Base-by-base conservation (phyloP, 2,329 filamentous ascomycete species). In the Knoxdaviesia proteae region DNA sequence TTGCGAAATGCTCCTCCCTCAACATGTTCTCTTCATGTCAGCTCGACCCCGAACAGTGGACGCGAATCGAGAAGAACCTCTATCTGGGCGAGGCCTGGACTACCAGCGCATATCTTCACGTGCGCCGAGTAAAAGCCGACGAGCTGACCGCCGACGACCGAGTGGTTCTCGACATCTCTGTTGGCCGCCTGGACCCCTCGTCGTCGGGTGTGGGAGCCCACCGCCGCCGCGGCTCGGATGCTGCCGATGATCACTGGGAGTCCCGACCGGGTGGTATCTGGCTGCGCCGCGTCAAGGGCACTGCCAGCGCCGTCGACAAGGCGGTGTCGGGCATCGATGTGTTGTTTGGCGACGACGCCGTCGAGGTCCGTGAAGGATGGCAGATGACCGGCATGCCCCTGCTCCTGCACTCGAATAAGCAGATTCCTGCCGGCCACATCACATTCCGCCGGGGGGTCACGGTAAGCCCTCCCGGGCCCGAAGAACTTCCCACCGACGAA, bases 311-410 rank as follows among this genome's bases (percentile, higher is more conserved):
- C 54, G 80, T 77, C 4, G 74, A 76, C 45, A 68, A 71, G 36
- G 79, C 77, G 10, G 69, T 94, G 41, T 93, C 84, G 0, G 80
- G 77, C 4, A 66, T 94, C 5, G 87, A 94, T 54, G 74, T 94
- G 5, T 66, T 94, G 6, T 94, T 92, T 53, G 87, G 87, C 20
- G 76, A 87, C 20, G 87, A 94, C 55, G 88, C 87, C 7, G 83
- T 87, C 33, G 90, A 98, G 56, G 87, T 84, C 5, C 75, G 90
- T 45, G 72, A 77, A 2, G 82, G 82, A 32, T 98, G 92, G 90
- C 66, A 76, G 45, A 69, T 94, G 38, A 76, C 75, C 41, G 79
- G 82, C 45, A 81, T 74, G 6, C 74, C 80, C 7, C 59, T 96
- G 44, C 61, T 88, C 41, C 62, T 94, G 46, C 74, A 82, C 49